Evolutionary conservation across 2,329 filamentous ascomycete species (phyloP).

Genomic region (Zopfia rhizophila): DNA sequence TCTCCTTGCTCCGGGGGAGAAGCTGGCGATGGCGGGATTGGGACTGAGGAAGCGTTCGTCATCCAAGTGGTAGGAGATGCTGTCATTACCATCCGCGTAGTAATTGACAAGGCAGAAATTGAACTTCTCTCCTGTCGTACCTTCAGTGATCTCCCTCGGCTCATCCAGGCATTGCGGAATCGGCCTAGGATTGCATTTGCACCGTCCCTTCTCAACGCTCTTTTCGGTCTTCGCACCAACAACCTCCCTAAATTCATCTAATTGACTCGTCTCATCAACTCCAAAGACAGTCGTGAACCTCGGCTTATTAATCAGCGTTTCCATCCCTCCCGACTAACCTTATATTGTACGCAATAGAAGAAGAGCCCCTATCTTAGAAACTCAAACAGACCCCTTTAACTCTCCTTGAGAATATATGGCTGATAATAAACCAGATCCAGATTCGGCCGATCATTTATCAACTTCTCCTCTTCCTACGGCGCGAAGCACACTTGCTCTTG

Average conservation of each 20-base stretch:
- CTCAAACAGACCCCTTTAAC: slow-evolving; percentile 70
- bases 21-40: slow-evolving; percentile 77
- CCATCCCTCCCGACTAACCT: slow-evolving; percentile 72
- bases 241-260: slow-evolving; percentile 53
- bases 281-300: slow-evolving; percentile 72
- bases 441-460: slow-evolving; percentile 74
- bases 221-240: slow-evolving; percentile 57
- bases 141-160: slow-evolving; percentile 71
- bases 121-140: slow-evolving; percentile 72
- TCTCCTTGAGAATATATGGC: slow-evolving; percentile 71
- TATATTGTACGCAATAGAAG: slow-evolving; percentile 80
- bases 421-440: slow-evolving; percentile 80
- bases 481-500: slow-evolving; percentile 53
- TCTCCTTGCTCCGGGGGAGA: slow-evolving; percentile 79
- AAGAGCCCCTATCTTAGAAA: slow-evolving; percentile 77
- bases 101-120: slow-evolving; percentile 88
- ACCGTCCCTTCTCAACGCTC: slow-evolving; percentile 58
- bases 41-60: slow-evolving; percentile 80
- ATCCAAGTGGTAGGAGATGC: slow-evolving; percentile 82
- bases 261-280: slow-evolving; percentile 71
- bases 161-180: slow-evolving; percentile 75
- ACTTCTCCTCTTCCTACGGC: slow-evolving; percentile 64
- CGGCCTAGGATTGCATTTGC: slow-evolving; percentile 72
- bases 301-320: slow-evolving; percentile 71
- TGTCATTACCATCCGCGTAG: slow-evolving; percentile 80